Base-by-base conservation (phyloP, 192 early-diverging fungal species). In the Rhizophagus prolifer region DNA sequence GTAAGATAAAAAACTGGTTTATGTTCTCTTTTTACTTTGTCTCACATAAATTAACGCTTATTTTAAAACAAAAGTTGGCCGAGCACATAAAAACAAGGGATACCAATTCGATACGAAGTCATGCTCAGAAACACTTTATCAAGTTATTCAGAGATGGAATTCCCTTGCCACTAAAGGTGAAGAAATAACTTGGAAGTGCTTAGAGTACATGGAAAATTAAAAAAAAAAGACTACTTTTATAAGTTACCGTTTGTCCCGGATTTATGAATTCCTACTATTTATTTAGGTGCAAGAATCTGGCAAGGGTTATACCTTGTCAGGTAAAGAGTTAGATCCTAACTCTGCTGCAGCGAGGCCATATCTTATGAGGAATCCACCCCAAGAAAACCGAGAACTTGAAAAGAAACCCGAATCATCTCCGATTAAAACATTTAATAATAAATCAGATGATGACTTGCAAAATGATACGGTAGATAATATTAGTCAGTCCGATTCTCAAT, bases 111-210 rank as follows among this genome's bases (percentile, higher is more conserved):
- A 93, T 97, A 72, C 86, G 94, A 72, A 93, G 92, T 71, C 95
- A 95, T 78, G 94, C 94, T 47, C 95, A 96, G 85, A 96, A 95
- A 80, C 91, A 95, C 79, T 95, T 97, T 76, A 96, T 96, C 82
- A 94, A 95, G 79, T 82, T 97, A 79, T 97, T 88, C 81, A 81
- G 95, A 36, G 95, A 95, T 75, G 89, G 83, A 25, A 79, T 93
- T 59, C 93, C 93, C 46, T 81, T 97, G 60, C 95, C 95, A n/a
- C 85, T 81, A 68, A 96, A 94, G 83, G 93, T 95, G 63, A 72
- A 94, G 95, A 28, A 89, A 90, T 14, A 90, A 93, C 23, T 83
- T 95, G 78, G 93, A 97, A 81, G 94, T 94, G 30, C 12, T 59
- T 21, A 67, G 69, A 63, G 12, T 79, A 65, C 10, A 58, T 65